These are phyloP conservation scores for Moesziomyces parantarcticus DNA, from an alignment of 1,284 basidiomycete genomes.

Conservation along the genomic window DNA sequence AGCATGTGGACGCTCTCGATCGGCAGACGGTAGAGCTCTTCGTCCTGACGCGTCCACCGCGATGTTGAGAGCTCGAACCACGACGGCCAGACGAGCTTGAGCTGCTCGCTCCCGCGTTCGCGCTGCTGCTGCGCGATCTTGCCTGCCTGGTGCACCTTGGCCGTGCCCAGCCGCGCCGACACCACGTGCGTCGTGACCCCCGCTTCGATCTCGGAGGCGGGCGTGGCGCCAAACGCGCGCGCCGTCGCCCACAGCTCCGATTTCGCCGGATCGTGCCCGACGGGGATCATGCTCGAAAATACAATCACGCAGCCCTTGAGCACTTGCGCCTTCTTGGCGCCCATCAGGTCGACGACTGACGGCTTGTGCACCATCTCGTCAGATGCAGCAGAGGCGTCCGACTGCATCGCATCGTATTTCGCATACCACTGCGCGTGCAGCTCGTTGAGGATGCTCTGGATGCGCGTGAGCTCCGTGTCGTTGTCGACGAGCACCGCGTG, in stretches of 20 bases:
- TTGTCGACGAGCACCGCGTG: slow-evolving; percentile 87
- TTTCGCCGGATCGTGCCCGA: slow-evolving; percentile 79
- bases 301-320: slow-evolving; percentile 82
- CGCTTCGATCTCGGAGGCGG: slow-evolving; percentile 77
- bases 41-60: slow-evolving; percentile 80
- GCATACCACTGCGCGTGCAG: slow-evolving; percentile 81
- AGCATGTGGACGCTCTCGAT: slow-evolving; percentile 17
- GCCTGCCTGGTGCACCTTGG: slow-evolving; percentile 83
- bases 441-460: slow-evolving; percentile 79
- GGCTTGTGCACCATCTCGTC: slow-evolving; percentile 13
- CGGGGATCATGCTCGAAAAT: slow-evolving; percentile 92
- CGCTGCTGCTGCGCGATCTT: slow-evolving; percentile 68
- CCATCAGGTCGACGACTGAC: slow-evolving; percentile 78
- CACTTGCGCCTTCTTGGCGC: slow-evolving; percentile 79
- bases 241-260: slow-evolving; percentile 90
- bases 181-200: slow-evolving; percentile 85
- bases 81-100: slow-evolving; percentile 83
- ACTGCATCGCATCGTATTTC: slow-evolving; percentile 27
- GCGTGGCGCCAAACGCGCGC: slow-evolving; percentile 85
- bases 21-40: slow-evolving; percentile 74
- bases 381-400: slow-evolving; percentile 6
- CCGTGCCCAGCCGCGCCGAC: slow-evolving; percentile 79
- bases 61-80: slow-evolving; percentile 90
- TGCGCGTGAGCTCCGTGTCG: slow-evolving; percentile 83
- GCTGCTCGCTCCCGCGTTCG: slow-evolving; percentile 66